A percentile compares a stretch with the other conserved stretches of the same genome.
Evolutionary conservation across 225 moss, liverwort and hornwort genomes (phyloP).

Genomic region (Physcomitrium patens): DNA sequence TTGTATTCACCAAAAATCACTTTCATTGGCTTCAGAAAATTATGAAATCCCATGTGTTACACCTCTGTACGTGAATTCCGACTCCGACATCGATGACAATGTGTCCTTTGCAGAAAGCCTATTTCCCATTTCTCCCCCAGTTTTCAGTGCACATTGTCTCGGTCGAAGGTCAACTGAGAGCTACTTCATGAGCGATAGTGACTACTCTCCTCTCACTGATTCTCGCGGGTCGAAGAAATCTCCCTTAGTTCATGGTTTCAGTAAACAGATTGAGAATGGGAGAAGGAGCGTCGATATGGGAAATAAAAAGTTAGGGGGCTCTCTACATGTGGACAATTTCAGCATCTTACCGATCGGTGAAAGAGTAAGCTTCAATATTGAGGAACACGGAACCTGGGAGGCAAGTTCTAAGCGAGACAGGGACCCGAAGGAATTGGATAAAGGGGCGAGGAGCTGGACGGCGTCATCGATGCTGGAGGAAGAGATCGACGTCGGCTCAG

Average conservation of each 20-base stretch:
- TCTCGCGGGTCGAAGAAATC: background rate
- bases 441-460: constrained; percentile 44
- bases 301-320: constrained; percentile 35
- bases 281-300: constrained; percentile 37
- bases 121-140: constrained; percentile 48
- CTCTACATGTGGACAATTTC: constrained; percentile 22
- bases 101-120: constrained; percentile 56
- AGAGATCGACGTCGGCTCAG: constrained; percentile 42
- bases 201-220: constrained; percentile 6
- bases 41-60: constrained; percentile 37
- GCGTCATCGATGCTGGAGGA: constrained; percentile 51
- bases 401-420: constrained; percentile 34
- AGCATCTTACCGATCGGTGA: constrained; percentile 27
- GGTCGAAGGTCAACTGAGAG: constrained; percentile 31
- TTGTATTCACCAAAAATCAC: constrained; percentile 17
- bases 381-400: constrained; percentile 30
- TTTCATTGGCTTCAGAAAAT: constrained; percentile 20
- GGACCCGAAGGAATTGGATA: constrained; percentile 4
- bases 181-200: constrained; percentile 31
- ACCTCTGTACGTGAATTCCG: constrained; percentile 27
- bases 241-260: background rate
- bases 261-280: constrained; percentile 36
- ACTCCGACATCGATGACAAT: constrained; percentile 43
- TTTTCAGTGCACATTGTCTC: background rate
- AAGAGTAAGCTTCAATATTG: constrained; percentile 15